A percentile compares a stretch with the other conserved stretches of the same genome.
These are phyloP conservation scores for Stenocarpella maydis DNA, from an alignment of 2,329 filamentous ascomycete genomes.

Conservation along the genomic window DNA sequence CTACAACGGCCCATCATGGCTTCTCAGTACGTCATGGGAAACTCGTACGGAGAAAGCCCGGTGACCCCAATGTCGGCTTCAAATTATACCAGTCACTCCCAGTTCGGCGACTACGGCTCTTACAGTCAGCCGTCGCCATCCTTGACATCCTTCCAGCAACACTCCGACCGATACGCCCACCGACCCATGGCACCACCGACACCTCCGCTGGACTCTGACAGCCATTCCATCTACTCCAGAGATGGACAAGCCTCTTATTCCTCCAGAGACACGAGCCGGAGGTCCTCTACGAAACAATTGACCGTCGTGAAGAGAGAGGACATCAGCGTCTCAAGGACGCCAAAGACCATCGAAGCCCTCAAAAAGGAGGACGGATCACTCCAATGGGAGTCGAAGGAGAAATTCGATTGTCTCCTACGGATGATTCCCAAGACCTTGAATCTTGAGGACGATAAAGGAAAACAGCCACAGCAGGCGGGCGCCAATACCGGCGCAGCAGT, in stretches of 20 bases:
- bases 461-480: not conserved
- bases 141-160: slow-evolving; percentile 42
- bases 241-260: slow-evolving; percentile 37
- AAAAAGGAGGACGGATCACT: slow-evolving; percentile 31
- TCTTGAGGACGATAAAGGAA: not conserved
- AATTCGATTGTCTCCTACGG: slow-evolving; percentile 30
- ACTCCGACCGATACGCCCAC: slow-evolving; percentile 31
- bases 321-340: slow-evolving; percentile 21
- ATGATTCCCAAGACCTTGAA: slow-evolving; percentile 19
- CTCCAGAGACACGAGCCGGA: slow-evolving; percentile 46
- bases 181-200: slow-evolving; percentile 37
- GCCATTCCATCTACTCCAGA: slow-evolving; percentile 42
- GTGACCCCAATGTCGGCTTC: slow-evolving; percentile 52
- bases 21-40: slow-evolving; percentile 56
- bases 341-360: slow-evolving; percentile 32
- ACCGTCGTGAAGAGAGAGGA: slow-evolving; percentile 37
- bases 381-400: slow-evolving; percentile 26
- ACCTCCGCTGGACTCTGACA: slow-evolving; percentile 42
- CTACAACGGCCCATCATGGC: slow-evolving; percentile 54
- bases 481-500: not conserved
- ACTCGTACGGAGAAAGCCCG: slow-evolving; percentile 53
- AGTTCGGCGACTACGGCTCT: slow-evolving; percentile 52
- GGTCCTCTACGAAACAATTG: slow-evolving; percentile 48
- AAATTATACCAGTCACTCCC: slow-evolving; percentile 52
- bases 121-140: slow-evolving; percentile 47